Evolutionary conservation across 805 yeast species (phyloP), one percentile per base, ranked within the genome.

Genomic region (Kurtzmaniella fragi): DNA sequence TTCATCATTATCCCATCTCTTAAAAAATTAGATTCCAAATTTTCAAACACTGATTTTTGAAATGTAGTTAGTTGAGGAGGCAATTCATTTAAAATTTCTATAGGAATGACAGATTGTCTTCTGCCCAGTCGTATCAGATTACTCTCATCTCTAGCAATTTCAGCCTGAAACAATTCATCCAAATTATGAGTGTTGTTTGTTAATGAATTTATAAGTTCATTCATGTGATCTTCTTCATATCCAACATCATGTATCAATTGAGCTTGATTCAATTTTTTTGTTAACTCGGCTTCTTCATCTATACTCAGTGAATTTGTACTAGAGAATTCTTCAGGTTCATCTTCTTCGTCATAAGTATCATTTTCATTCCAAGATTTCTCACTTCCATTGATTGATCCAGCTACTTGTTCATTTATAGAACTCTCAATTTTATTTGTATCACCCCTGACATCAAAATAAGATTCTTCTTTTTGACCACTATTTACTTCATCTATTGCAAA

Each of bases 21-120:
- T 4, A 50, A 30, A 3, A 39, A 31, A 37, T 46, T 47, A 5
- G 56, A 54, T 26, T 57, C 46, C 14, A 62, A 46, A 40, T 62
- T 62, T 8, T 57, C 48, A 13, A 62, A 31, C 4, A 67, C 53
- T 1, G 70, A 64, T 29, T 52, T 44, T 37, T 58, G 59, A 45
- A 62, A 56, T 2, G 50, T 17, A 25, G 14, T 32, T 20, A 32
- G 23, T 12, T 20, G 26, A 16, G 11, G 14, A 32, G 25, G 25
- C 8, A 20, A 20, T 5, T 20, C 25, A 20, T 20, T 20, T 20
- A 20, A 20, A 20, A 20, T 25, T 8, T 11, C 27, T 15, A 10
- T 26, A n/a, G 27, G 20, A 11, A 25, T 17, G 7, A 17, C 27
- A 6, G 31, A 27, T 15, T 28, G 14, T 17, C 31, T 13, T 27